Base-by-base conservation (phyloP, 768 basidiomycete genomes). In the Naganishia vishniacii region DNA sequence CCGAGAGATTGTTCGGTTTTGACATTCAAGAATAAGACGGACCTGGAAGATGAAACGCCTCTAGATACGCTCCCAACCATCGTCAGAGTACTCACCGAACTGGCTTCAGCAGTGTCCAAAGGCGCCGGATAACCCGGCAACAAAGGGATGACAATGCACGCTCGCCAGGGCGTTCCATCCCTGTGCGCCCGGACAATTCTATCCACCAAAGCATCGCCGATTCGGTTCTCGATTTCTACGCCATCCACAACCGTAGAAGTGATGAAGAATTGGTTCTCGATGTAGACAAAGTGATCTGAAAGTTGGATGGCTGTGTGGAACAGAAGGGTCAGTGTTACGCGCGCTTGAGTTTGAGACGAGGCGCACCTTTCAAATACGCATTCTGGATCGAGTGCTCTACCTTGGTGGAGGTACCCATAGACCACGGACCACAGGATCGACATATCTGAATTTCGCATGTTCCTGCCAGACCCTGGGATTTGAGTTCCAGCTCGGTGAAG, bases 401-500 rank as follows among this genome's bases (percentile, higher is more conserved):
- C 70, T 82, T 85, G 60, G 84, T 86, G 20, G 85, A 82, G 3
- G 92, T 97, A 3, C 93, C 95, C 77, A 98, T 81, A 2, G 93
- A 97, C 95, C 95, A 99, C 1, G 91, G 89, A 1, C 92, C 91
- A 13, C 89, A 88, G 16, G 91, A 94, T 26, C 95, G 86, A 75
- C 91, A 94, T 67, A 99, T 91, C 73, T 99, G 95, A 73, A 95
- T 81, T 75, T 99, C 95, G 76, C 93, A 97, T 0, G 94, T 98
- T 8, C 95, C 95, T 0, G 89, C 91, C 42, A 99, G 81, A 34
- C 89, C 88, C 79, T 89, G 80, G 25, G 84, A 81, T 26, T 83
- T 79, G 6, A 99, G 81, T 67, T 98, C 91, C 6, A 83, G 82
- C 16, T 86, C 83, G 68, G 82, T 89, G 77, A 91, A 98, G 71